Conservation (phyloP, 192 early-diverging fungal genomes). For the Entomortierella parvispora region DNA sequence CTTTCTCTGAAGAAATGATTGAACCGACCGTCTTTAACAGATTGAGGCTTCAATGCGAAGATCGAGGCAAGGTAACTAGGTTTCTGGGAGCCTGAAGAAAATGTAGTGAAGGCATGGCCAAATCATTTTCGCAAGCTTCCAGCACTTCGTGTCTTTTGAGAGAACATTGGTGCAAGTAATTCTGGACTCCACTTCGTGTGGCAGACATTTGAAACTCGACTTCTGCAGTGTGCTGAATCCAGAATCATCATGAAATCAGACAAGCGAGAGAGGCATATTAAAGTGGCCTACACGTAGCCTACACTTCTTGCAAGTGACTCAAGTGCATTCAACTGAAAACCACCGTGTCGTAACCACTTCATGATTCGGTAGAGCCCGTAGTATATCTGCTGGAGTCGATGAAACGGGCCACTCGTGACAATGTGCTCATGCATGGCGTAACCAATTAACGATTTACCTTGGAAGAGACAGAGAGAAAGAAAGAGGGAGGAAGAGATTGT, state of each 20-base stretch:
- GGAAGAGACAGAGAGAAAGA: conserved; percentile 9
- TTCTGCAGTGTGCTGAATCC: conserved; percentile 16
- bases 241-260: conserved; percentile 18
- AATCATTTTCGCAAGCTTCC: conserved; percentile 18
- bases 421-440: conserved; percentile 24
- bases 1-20: conserved; percentile 25
- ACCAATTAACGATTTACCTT: conserved; percentile 21
- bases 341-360: conserved; percentile 21
- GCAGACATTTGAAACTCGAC: conserved; percentile 20
- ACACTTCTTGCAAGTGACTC: conserved; percentile 14
- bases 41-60: conserved; percentile 28
- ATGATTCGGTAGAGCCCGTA: conserved; percentile 29
- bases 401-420: conserved; percentile 24
- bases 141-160: conserved; percentile 23
- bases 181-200: conserved; percentile 14
- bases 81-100: conserved; percentile 26
- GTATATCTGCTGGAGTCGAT: conserved; percentile 30
- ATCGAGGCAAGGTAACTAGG: conserved; percentile 31
- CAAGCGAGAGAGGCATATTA: conserved; percentile 21
- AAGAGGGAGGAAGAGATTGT: no score
- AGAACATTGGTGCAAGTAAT: conserved; percentile 13
- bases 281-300: no score
- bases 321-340: conserved; percentile 21
- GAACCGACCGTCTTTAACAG: conserved; percentile 29
- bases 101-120: conserved; percentile 32